A percentile compares a stretch with the other conserved stretches of the same genome.
Conservation (phyloP, 1,284 basidiomycete genomes). For the Pseudozyma hubeiensis region DNA sequence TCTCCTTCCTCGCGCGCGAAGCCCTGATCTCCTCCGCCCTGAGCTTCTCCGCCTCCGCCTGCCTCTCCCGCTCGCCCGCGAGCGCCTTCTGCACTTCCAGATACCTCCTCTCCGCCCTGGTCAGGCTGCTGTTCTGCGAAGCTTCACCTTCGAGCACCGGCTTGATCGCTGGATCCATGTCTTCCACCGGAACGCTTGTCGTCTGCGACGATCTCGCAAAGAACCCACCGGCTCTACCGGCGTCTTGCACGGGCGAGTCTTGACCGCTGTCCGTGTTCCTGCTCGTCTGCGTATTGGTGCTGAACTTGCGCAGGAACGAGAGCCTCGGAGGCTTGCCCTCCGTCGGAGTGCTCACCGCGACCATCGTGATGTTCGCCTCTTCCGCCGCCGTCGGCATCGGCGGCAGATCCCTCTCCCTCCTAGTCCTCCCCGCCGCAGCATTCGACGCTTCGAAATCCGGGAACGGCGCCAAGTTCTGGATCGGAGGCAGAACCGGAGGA, state of each 20-base stretch:
- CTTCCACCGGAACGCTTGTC: conserved; percentile 20
- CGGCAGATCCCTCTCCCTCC: conserved; percentile 39
- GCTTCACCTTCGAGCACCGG: conserved; percentile 23
- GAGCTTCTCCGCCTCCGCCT: conserved; percentile 45
- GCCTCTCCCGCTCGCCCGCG: conserved; percentile 46
- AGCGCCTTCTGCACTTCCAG: conserved; percentile 49
- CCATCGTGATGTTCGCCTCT: conserved; percentile 15
- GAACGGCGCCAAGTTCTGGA: conserved; percentile 54
- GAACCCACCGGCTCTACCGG: conserved; percentile 1
- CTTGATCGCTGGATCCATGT: conserved; percentile 41
- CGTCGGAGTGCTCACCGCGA: conserved; percentile 28
- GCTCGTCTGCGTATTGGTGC: conserved; percentile 26
- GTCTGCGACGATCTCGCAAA: conserved; percentile 9
- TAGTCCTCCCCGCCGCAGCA: not conserved
- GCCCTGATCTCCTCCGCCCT: conserved; percentile 28
- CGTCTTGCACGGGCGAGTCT: conserved; percentile 23
- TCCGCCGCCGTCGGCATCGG: conserved; percentile 37
- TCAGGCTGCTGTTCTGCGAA: conserved; percentile 19
- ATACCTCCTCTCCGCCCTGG: conserved; percentile 48
- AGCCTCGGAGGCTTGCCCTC: conserved; percentile 31
- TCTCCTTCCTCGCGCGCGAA: conserved; percentile 26
- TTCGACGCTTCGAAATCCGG: conserved; percentile 13
- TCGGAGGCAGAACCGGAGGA: conserved; percentile 46
- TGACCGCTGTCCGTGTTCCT: conserved; percentile 18
- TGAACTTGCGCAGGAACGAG: conserved; percentile 48